Evolutionary conservation across 768 basidiomycete genomes (phyloP).

Genomic region (Coprinopsis marcescibilis): DNA sequence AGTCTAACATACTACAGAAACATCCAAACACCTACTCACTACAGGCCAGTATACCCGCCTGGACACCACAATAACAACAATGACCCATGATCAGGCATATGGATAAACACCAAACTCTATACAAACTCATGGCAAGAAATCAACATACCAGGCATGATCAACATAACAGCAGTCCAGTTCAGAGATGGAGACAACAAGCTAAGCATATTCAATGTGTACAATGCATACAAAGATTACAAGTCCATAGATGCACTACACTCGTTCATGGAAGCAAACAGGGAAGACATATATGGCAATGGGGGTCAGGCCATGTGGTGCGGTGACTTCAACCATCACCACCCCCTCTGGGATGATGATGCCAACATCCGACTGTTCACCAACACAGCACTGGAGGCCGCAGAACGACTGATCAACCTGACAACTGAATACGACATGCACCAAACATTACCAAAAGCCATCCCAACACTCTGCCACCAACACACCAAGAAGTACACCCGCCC

Average conservation of each 20-base stretch:
- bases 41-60: slow-evolving; percentile 16
- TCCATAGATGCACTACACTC: background rate
- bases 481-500: slow-evolving; percentile 31
- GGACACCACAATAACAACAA: background rate
- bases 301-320: slow-evolving; percentile 26
- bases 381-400: slow-evolving; percentile 14
- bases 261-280: slow-evolving; percentile 1
- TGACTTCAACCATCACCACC: slow-evolving; percentile 38
- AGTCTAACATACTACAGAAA: slow-evolving; percentile 19
- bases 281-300: background rate
- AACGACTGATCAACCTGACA: slow-evolving; percentile 23
- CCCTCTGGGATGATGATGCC: slow-evolving; percentile 29
- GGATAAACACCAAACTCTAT: slow-evolving; percentile 13
- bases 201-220: slow-evolving; percentile 20
- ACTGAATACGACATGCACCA: slow-evolving; percentile 24
- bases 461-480: slow-evolving; percentile 23
- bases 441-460: slow-evolving; percentile 25
- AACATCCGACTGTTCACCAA: slow-evolving; percentile 30
- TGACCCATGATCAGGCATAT: slow-evolving; percentile 15
- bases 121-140: slow-evolving; percentile 15
- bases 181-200: background rate
- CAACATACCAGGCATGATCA: slow-evolving; percentile 10
- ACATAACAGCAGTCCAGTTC: slow-evolving; percentile 16
- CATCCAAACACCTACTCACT: slow-evolving; percentile 16
- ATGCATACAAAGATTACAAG: slow-evolving; percentile 8